These are phyloP conservation scores for Debaryomyces fabryi DNA, from an alignment of 1,139 yeast species.

Conservation along the genomic window DNA sequence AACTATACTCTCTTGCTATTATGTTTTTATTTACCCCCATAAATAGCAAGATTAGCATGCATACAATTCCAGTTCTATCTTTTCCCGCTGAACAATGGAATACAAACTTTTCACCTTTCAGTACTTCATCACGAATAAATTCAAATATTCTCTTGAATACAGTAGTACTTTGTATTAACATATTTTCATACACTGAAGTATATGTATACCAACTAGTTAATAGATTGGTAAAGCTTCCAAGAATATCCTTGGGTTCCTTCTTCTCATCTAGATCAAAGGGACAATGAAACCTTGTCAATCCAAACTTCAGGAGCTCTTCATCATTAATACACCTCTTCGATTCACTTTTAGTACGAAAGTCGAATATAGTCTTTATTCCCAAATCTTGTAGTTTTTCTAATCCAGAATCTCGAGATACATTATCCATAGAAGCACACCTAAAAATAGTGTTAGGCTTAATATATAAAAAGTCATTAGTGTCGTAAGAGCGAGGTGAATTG, in stretches of 20 bases:
- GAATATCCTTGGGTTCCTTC: conserved; percentile 68
- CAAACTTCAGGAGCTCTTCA: conserved; percentile 34
- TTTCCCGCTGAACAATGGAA: conserved; percentile 88
- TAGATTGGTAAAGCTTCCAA: conserved; percentile 56
- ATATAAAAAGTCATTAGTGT: conserved; percentile 28
- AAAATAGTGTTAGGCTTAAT: conserved; percentile 60
- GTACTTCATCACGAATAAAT: conserved; percentile 51
- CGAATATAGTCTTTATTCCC: conserved; percentile 62
- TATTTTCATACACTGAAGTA: conserved; percentile 61
- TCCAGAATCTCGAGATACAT: conserved; percentile 49
- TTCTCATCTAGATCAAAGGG: conserved; percentile 63
- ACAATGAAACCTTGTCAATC: conserved; percentile 51
- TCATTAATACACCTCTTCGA: conserved; percentile 53
- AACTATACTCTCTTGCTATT: conserved; percentile 66
- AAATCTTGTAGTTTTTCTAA: conserved; percentile 39
- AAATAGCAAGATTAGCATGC: conserved; percentile 65
- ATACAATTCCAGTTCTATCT: conserved; percentile 79
- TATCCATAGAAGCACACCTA: conserved; percentile 65
- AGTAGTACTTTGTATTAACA: conserved; percentile 52
- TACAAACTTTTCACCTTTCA: conserved; percentile 32
- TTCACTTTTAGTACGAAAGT: conserved; percentile 68
- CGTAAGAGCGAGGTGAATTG: conserved; percentile 28
- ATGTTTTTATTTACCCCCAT: conserved; percentile 67
- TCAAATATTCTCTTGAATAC: conserved; percentile 52
- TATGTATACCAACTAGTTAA: conserved; percentile 66